Base-by-base conservation (phyloP, 1,139 yeast species). In the Sporopachydermia cereana region DNA sequence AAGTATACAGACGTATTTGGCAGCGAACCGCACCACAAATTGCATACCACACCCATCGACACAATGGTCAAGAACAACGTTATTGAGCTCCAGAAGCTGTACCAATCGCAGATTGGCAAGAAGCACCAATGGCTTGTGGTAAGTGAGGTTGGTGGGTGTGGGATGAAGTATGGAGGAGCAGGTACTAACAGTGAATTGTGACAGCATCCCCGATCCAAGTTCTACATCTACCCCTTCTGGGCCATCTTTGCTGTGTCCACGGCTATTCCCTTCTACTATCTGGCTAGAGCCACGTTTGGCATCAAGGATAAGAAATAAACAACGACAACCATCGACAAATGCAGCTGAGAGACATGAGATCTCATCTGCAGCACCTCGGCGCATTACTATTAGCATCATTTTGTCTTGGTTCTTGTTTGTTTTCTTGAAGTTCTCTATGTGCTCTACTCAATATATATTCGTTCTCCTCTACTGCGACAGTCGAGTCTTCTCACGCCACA, bases 221-320 rank as follows among this genome's bases (percentile, higher is more conserved):
- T 76, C 60, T 69, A 82, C 64, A 76, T 88, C 57, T 84, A 83
- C 69, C 96, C 96, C 64, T 89, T 82, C 77, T 84, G 79, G 73
- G 93, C 88, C 54, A 71, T 84, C 55, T 84, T 88, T 71, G 72
- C 89, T 52, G 72, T 82, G 51, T 71, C 88, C 56, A 74, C 86
- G 48, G 74, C 75, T 53, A 74, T 77, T 53, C 84, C 94, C 56
- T 68, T 82, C 55, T 77, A 66, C 71, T 85, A 82, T 75, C 65
- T 83, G 46, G 91, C 83, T 57, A 82, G 93, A 72, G 94, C 95
- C 17, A 5, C 7, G 12, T 22, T 41, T 12, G 43, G 43, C 16
- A 41, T 41, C n/a, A 41, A 41, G 36, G 43, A 41, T 20, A 17
- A 24, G 36, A 41, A 41, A 34, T 34, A 34, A 34, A 16, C 39